These are phyloP conservation scores for Phylloporus sp. DNA, from an alignment of 768 basidiomycete species.

Conservation along the genomic window DNA sequence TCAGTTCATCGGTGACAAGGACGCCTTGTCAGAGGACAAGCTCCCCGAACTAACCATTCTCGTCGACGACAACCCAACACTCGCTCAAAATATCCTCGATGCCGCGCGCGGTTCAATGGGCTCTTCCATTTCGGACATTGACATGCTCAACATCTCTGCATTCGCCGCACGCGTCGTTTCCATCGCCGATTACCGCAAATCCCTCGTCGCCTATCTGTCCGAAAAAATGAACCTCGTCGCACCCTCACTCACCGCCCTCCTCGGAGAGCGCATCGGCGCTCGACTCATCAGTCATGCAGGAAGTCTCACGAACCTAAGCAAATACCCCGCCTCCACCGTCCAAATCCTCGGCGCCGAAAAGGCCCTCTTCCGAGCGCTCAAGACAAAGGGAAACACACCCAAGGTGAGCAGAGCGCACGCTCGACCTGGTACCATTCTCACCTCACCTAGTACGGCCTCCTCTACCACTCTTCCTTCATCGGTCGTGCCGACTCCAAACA, in stretches of 20 bases:
- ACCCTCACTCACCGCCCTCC: constrained; percentile 83
- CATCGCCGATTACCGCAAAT: constrained; percentile 91
- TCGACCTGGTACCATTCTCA: not conserved
- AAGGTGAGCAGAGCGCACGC: constrained; percentile 47
- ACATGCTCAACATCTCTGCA: constrained; percentile 91
- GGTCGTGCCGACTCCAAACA: constrained; percentile 90
- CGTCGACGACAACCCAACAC: constrained; percentile 76
- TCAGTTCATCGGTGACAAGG: constrained; percentile 88
- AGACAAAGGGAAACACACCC: constrained; percentile 98
- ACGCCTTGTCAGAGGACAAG: constrained; percentile 70
- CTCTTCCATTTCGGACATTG: constrained; percentile 82
- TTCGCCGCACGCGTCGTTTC: constrained; percentile 90
- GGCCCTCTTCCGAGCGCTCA: constrained; percentile 92
- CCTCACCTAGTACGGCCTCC: constrained; percentile 76
- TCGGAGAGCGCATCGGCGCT: constrained; percentile 90
- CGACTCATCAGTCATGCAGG: constrained; percentile 94
- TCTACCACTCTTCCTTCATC: constrained; percentile 96
- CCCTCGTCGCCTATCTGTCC: constrained; percentile 75
- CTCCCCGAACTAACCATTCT: constrained; percentile 73
- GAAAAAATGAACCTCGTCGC: constrained; percentile 99
- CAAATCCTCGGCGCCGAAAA: constrained; percentile 99
- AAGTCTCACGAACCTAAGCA: constrained; percentile 92
- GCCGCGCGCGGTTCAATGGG: constrained; percentile 95
- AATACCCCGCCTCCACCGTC: constrained; percentile 97
- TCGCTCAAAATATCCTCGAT: constrained; percentile 92